Conservation (phyloP, 495 filamentous ascomycete species). For the Xylaria curta region DNA sequence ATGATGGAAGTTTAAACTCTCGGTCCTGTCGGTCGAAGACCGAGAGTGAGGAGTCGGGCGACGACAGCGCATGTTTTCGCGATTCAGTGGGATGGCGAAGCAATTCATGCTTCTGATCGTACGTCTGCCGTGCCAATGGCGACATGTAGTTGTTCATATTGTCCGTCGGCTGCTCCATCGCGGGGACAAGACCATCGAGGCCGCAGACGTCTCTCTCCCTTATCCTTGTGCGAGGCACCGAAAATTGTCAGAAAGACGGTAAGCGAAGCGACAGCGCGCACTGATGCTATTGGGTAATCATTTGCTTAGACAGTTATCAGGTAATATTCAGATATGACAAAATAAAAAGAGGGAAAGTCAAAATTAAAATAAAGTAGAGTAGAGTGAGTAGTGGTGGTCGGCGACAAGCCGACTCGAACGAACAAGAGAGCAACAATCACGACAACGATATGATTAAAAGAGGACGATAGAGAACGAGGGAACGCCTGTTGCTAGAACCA, state of each 20-base stretch:
- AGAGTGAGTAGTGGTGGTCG: neutral
- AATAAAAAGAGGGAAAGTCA: neutral
- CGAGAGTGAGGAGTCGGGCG: constrained; percentile 26
- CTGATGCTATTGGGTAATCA: constrained; percentile 30
- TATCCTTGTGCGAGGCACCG: constrained; percentile 26
- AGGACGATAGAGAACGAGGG: neutral
- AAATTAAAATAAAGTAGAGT: constrained; percentile 1
- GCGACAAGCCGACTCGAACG: neutral
- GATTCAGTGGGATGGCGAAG: constrained; percentile 25
- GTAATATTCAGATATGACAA: neutral
- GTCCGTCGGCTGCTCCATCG: constrained; percentile 34
- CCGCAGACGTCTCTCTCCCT: constrained; percentile 24
- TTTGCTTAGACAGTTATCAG: constrained; percentile 29
- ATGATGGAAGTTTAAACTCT: constrained; percentile 37
- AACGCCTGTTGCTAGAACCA: neutral
- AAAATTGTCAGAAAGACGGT: constrained; percentile 25
- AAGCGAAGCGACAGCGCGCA: constrained; percentile 14
- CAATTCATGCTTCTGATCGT: constrained; percentile 36
- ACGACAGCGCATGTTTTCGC: constrained; percentile 31
- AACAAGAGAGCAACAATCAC: neutral
- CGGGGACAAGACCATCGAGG: constrained; percentile 8
- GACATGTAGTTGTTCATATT: constrained; percentile 36
- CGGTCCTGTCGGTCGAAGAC: constrained; percentile 35
- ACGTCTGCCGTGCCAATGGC: constrained; percentile 30
- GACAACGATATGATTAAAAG: neutral